Evolutionary conservation across 306 rosid species (phyloP).

Genomic region (Casuarina equisetifolia): DNA sequence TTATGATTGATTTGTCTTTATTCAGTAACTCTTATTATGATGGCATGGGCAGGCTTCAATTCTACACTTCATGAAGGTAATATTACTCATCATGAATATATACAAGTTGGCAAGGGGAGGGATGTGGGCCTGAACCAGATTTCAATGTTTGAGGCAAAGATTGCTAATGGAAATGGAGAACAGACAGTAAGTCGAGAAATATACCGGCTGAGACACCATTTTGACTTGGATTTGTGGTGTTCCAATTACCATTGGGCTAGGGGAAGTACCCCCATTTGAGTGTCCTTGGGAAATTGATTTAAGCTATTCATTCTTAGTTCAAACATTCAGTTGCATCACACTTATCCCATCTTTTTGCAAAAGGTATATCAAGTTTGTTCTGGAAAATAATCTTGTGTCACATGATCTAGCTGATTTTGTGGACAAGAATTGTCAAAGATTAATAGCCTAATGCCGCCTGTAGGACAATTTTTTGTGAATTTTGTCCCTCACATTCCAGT

Average conservation of each 20-base stretch:
- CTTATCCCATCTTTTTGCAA: background rate
- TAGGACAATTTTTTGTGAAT: no score
- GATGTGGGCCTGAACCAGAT: conserved; percentile 99
- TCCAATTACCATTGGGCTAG: background rate
- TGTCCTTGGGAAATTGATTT: background rate
- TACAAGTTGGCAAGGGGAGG: conserved; percentile 98
- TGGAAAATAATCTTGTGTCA: background rate
- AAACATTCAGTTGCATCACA: background rate
- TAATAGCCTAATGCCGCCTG: background rate
- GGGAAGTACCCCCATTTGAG: background rate
- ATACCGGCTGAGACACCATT: conserved; percentile 95
- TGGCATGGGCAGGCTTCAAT: conserved; percentile 68
- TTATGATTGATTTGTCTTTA: conserved; percentile 8
- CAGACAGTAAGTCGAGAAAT: conserved; percentile 94
- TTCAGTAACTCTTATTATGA: conserved; percentile 11
- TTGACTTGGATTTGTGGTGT: conserved; percentile 46
- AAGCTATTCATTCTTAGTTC: background rate
- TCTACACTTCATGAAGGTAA: conserved; percentile 98
- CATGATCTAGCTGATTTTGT: background rate
- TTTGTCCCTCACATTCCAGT: no score
- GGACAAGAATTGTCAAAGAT: background rate
- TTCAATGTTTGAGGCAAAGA: conserved; percentile 97
- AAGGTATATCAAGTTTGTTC: background rate
- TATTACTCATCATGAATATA: conserved; percentile 97
- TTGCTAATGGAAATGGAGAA: conserved; percentile 98